These are phyloP conservation scores for Hypoxylon sp. DNA, from an alignment of 2,329 filamentous ascomycete genomes.

Conservation along the genomic window DNA sequence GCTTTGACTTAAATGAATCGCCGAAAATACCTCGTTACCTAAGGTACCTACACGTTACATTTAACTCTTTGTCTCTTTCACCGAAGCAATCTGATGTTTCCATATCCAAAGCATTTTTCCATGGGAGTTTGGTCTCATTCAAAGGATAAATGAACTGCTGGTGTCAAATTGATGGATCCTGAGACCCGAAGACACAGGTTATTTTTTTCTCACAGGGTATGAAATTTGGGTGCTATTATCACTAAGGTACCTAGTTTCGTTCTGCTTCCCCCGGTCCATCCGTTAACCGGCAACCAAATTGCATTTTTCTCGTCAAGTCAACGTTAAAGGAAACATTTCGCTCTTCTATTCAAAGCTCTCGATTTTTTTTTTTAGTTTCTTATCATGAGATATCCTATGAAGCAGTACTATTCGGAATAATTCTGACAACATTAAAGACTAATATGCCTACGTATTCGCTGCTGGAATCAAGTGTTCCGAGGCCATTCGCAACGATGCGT, in stretches of 20 bases:
- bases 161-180: constrained; percentile 10
- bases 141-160: not conserved
- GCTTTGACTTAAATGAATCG: constrained; percentile 19
- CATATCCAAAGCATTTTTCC: not conserved
- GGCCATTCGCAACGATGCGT: constrained; percentile 27
- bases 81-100: not conserved
- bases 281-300: constrained; percentile 14
- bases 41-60: constrained; percentile 7
- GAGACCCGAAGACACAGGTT: not conserved
- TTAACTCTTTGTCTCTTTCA: not conserved
- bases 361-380: not conserved
- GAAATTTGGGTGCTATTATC: constrained; percentile 26
- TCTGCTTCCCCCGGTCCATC: constrained; percentile 18
- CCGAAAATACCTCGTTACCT: constrained; percentile 20
- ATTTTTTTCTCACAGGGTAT: constrained; percentile 14
- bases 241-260: not conserved
- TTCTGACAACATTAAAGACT: not conserved
- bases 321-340: not conserved
- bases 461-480: constrained; percentile 11
- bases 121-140: not conserved
- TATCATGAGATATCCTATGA: not conserved
- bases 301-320: not conserved
- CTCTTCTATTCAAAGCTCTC: not conserved
- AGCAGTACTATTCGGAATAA: not conserved
- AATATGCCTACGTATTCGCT: not conserved